These are phyloP conservation scores for Hymenoscyphus repandus DNA, from an alignment of 2,329 filamentous ascomycete genomes.

Conservation along the genomic window DNA sequence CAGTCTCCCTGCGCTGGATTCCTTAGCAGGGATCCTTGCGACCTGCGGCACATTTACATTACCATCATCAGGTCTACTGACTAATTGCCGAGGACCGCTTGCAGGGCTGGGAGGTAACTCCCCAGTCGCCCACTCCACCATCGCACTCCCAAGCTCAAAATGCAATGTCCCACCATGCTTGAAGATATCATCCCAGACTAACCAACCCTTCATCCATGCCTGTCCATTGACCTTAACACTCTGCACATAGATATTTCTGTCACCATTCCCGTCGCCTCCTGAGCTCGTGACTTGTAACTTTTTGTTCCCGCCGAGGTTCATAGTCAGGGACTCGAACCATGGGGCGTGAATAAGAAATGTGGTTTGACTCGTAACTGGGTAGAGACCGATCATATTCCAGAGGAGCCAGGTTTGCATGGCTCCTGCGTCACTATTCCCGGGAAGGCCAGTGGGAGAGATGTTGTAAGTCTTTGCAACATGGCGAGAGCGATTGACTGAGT, in stretches of 20 bases:
- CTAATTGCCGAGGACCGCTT: slow-evolving; percentile 10
- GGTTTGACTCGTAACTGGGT: slow-evolving; percentile 63
- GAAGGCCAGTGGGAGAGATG: slow-evolving; percentile 50
- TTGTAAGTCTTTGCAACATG: slow-evolving; percentile 54
- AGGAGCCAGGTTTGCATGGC: slow-evolving; percentile 68
- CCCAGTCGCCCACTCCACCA: slow-evolving; percentile 53
- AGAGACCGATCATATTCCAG: slow-evolving; percentile 65
- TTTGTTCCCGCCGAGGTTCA: slow-evolving; percentile 52
- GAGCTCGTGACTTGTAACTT: slow-evolving; percentile 48
- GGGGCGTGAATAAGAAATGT: slow-evolving; percentile 62
- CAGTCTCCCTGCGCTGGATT: too few relatives aligned
- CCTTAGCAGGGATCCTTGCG: too few relatives aligned
- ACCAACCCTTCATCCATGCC: slow-evolving; percentile 58
- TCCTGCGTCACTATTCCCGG: slow-evolving; percentile 66
- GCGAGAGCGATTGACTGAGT: slow-evolving; percentile 53
- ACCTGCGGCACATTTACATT: neutral
- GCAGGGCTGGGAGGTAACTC: slow-evolving; percentile 57
- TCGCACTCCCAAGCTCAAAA: slow-evolving; percentile 53
- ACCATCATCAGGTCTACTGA: neutral
- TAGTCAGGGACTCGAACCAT: slow-evolving; percentile 55
- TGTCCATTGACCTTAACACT: slow-evolving; percentile 59
- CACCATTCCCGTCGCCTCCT: slow-evolving; percentile 43
- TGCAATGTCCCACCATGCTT: slow-evolving; percentile 56
- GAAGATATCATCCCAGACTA: slow-evolving; percentile 63
- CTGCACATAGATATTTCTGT: slow-evolving; percentile 54